Base-by-base conservation (phyloP, 768 basidiomycete species). In the Agaricus blazei region DNA sequence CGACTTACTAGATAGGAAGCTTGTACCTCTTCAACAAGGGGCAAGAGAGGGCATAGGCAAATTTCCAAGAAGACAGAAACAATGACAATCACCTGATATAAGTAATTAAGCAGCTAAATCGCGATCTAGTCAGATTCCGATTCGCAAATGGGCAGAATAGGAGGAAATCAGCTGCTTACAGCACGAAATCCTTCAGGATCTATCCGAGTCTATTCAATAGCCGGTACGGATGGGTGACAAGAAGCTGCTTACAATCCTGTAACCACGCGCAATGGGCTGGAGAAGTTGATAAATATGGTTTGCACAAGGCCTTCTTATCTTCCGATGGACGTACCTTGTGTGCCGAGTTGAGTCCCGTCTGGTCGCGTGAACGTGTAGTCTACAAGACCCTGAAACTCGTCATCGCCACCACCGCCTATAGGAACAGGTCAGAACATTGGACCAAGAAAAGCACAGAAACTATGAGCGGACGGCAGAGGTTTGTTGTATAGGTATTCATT, bases 401-500 rank as follows among this genome's bases (percentile, higher is more conserved):
- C 80, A 51, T 77, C 75, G 2, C 82, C 82, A 9, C 84, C 83
- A 34, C 78, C 78, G 61, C 76, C 82, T 84, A 56, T 0, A 56
- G 49, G 29, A 14, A 3, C 24, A 28, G 27, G 23, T 56, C 37
- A 55, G 58, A 51, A 52, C 26, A 31, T 24, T 19, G 15, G 31
- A 14, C 36, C 27, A 34, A 31, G 5, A 31, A 48, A 24, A 31
- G 34, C 34, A 34, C 19, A 23, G 0, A 11, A 31, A 3, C 8
- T 34, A 15, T 31, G 19, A n/a, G 67, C 80, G 61, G 44, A 83
- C 83, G 73, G 66, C 76, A 77, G 46, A 87, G 73, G 60, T 84
- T 81, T 9, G 83, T 86, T 4, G 84, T 84, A 64, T 87, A 87
- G 0, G 85, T 84, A 66, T 86, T 87, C 78, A 86, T 80, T 31